phyloP scores from a whole-genome alignment of 1,284 basidiomycete genomes.

The Cutaneotrichosporon sp. region DNA sequence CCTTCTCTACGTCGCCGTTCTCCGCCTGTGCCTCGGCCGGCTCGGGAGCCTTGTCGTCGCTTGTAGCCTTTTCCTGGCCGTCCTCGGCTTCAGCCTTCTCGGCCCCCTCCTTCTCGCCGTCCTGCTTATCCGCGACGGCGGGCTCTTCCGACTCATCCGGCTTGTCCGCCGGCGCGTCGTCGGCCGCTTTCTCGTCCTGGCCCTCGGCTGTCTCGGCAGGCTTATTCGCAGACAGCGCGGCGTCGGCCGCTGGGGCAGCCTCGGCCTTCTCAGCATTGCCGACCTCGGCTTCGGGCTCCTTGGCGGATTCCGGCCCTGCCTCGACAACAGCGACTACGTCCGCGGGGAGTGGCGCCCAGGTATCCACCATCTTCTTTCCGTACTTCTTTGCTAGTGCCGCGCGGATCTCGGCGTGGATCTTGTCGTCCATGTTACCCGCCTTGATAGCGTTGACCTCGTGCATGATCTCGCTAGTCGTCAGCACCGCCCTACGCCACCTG shows the following conservation, averaged over 20 bases:
- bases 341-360: conserved; percentile 34
- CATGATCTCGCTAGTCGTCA: conserved; percentile 26
- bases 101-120: too few relatives aligned
- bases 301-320: conserved; percentile 20
- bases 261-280: background rate
- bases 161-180: background rate
- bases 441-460: conserved; percentile 59
- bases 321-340: conserved; percentile 28
- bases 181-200: background rate
- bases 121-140: too few relatives aligned
- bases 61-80: too few relatives aligned
- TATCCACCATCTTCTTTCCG: conserved; percentile 37
- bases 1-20: too few relatives aligned
- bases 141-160: background rate
- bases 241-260: background rate
- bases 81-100: background rate
- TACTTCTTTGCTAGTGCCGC: conserved; percentile 34
- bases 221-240: too few relatives aligned
- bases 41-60: too few relatives aligned
- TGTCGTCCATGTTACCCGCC: conserved; percentile 61
- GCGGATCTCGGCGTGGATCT: conserved; percentile 51
- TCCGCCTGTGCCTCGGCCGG: too few relatives aligned
- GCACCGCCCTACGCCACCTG: background rate
- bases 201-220: background rate
- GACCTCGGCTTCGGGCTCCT: conserved; percentile 2